phyloP scores from a whole-genome alignment of 2,329 filamentous ascomycete species.

The Colletotrichum tamarilloi region DNA sequence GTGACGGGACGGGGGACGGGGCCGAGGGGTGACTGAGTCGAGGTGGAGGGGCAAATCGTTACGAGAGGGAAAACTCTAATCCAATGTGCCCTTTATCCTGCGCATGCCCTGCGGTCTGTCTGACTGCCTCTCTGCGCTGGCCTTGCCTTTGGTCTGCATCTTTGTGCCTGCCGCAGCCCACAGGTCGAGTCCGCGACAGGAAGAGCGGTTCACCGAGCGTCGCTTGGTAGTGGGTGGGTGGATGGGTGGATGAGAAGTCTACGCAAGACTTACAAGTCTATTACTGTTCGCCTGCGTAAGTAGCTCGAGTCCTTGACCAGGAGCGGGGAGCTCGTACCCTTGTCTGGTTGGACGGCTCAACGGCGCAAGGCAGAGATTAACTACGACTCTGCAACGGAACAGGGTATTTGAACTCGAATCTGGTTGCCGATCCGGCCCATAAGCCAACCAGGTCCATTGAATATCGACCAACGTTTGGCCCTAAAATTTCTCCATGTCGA shows the following conservation, averaged over 20 bases:
- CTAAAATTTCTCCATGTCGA: conserved; percentile 8
- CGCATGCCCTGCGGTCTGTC: neutral
- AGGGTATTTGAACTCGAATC: conserved; percentile 17
- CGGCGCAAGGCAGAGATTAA: neutral
- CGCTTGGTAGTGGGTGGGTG: neutral
- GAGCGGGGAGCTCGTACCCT: neutral
- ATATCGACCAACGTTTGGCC: conserved; percentile 1
- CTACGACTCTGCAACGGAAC: conserved; percentile 11
- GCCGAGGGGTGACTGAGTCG: conserved; percentile 19
- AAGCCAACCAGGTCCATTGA: conserved; percentile 1
- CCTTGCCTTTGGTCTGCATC: neutral
- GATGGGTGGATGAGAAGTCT: neutral
- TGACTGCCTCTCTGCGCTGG: neutral
- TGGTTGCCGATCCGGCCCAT: conserved; percentile 6
- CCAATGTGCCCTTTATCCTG: conserved; percentile 3
- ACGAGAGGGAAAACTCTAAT: conserved; percentile 27
- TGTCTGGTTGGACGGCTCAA: neutral
- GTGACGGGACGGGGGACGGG: conserved; percentile 19
- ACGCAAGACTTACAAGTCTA: neutral
- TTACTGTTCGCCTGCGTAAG: too few relatives aligned
- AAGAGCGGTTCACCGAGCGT: conserved; percentile 5
- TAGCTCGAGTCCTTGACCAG: neutral
- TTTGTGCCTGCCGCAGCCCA: neutral
- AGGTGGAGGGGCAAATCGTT: conserved; percentile 32
- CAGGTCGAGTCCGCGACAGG: neutral